A percentile compares a stretch with the other conserved stretches of the same genome.
Conservation (phyloP, 805 yeast species). For the Candida caryicola region DNA sequence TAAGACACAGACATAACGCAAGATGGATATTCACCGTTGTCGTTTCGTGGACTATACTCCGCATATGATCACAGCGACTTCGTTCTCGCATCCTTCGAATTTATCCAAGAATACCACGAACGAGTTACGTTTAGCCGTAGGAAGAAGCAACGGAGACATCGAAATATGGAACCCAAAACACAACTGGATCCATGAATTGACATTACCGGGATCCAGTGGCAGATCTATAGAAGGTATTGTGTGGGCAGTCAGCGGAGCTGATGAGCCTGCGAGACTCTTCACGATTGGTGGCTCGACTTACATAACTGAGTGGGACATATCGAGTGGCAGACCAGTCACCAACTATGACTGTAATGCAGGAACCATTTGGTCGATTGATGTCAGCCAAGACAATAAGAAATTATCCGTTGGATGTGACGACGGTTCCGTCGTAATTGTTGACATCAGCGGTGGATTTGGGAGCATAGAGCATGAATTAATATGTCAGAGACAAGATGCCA, state of each 20-base stretch:
- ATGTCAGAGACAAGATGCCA: conserved; percentile 77
- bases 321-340: conserved; percentile 64
- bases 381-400: conserved; percentile 55
- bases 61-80: conserved; percentile 75
- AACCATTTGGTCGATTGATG: conserved; percentile 84
- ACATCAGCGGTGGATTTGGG: conserved; percentile 86
- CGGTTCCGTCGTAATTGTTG: conserved; percentile 81
- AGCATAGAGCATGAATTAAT: conserved; percentile 70
- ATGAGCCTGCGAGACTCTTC: conserved; percentile 64
- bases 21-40: conserved; percentile 83
- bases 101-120: conserved; percentile 38
- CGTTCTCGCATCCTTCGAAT: conserved; percentile 63
- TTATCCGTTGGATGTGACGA: conserved; percentile 94
- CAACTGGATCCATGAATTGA: conserved; percentile 75
- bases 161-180: conserved; percentile 91
- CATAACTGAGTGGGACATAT: conserved; percentile 88
- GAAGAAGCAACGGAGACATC: conserved; percentile 90
- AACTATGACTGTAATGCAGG: conserved; percentile 92
- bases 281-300: conserved; percentile 92
- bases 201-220: conserved; percentile 74
- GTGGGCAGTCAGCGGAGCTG: conserved; percentile 59
- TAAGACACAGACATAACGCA: conserved; percentile 3
- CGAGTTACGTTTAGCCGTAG: conserved; percentile 79
- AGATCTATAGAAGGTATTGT: conserved; percentile 86
- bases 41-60: conserved; percentile 88